Evolutionary conservation across 108 stramenopile genomes (phyloP).

Genomic region (Parmales sp.): DNA sequence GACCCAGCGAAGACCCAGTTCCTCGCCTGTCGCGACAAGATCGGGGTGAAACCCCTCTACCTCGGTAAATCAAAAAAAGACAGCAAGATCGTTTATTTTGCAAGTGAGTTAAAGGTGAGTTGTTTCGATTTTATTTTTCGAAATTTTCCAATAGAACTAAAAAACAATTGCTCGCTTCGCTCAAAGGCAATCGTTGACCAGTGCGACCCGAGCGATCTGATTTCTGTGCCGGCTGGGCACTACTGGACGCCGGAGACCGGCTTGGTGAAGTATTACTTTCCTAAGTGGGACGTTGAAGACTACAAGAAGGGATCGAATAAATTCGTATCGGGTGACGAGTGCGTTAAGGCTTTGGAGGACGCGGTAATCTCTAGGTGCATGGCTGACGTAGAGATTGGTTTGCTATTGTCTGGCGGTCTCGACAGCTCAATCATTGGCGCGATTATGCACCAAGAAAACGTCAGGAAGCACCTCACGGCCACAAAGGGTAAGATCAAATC

Average conservation of each 20-base stretch:
- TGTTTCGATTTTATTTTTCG: slow-evolving; percentile 48
- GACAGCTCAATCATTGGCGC: slow-evolving; percentile 50
- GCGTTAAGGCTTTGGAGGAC: slow-evolving; percentile 42
- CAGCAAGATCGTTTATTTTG: slow-evolving; percentile 7
- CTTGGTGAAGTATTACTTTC: slow-evolving; percentile 47
- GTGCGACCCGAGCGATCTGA: slow-evolving; percentile 38
- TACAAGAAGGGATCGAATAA: slow-evolving; percentile 42
- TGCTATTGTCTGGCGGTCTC: slow-evolving; percentile 60
- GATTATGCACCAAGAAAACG: too few relatives aligned
- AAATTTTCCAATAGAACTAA: too few relatives aligned
- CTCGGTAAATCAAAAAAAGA: slow-evolving; percentile 38
- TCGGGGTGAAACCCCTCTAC: slow-evolving; percentile 67
- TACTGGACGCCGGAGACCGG: slow-evolving; percentile 62
- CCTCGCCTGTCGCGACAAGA: slow-evolving; percentile 57
- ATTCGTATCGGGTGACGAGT: slow-evolving; percentile 42
- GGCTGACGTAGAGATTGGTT: slow-evolving; percentile 66
- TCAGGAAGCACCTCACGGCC: slow-evolving; percentile 30
- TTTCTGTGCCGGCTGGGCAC: slow-evolving; percentile 54
- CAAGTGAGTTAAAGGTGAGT: background rate
- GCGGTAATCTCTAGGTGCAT: slow-evolving; percentile 61
- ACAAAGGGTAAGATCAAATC: slow-evolving; percentile 48
- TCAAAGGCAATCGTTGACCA: slow-evolving; percentile 62
- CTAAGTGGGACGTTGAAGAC: slow-evolving; percentile 61
- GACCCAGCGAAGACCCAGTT: slow-evolving; percentile 29
- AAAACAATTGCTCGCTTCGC: slow-evolving; percentile 41